phyloP scores from a whole-genome alignment of 768 basidiomycete genomes.

The Boletus barrowsii region DNA sequence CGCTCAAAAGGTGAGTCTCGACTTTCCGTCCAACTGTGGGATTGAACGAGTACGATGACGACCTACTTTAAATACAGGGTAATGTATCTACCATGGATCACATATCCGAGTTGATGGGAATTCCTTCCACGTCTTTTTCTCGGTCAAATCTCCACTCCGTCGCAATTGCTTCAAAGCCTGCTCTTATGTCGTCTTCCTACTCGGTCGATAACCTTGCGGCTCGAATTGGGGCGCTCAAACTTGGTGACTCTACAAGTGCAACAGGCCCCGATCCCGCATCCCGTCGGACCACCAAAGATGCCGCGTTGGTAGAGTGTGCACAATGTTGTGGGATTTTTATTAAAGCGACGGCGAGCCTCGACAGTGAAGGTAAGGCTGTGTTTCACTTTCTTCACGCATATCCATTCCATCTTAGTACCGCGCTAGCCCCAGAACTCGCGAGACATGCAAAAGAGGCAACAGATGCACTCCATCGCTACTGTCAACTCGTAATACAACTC shows the following conservation, averaged over 20 bases:
- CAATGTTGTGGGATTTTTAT: conserved; percentile 41
- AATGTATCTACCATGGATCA: conserved; percentile 45
- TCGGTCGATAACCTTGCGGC: conserved; percentile 18
- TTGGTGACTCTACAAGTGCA: conserved; percentile 7
- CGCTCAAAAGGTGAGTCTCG: conserved; percentile 54
- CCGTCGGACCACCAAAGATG: conserved; percentile 3
- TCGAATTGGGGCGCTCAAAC: conserved; percentile 17
- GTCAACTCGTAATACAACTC: conserved; percentile 11
- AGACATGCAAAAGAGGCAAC: conserved; percentile 21
- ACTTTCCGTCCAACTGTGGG: not conserved
- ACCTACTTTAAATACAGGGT: not conserved
- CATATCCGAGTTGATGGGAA: too few species aligned
- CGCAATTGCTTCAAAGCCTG: not conserved
- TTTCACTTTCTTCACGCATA: not conserved
- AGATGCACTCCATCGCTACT: conserved; percentile 20
- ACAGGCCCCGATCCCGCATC: not conserved
- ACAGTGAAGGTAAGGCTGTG: conserved; percentile 10
- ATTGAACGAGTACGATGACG: not conserved
- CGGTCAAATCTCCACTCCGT: too few species aligned
- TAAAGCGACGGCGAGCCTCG: conserved; percentile 41
- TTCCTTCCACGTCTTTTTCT: too few species aligned
- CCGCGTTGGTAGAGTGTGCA: conserved; percentile 35
- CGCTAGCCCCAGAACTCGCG: conserved; percentile 14
- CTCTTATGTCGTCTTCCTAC: not conserved
- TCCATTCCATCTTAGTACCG: too few species aligned